Evolutionary conservation across 2,329 filamentous ascomycete species (phyloP).

Genomic region (Sclerotinia nivalis): DNA sequence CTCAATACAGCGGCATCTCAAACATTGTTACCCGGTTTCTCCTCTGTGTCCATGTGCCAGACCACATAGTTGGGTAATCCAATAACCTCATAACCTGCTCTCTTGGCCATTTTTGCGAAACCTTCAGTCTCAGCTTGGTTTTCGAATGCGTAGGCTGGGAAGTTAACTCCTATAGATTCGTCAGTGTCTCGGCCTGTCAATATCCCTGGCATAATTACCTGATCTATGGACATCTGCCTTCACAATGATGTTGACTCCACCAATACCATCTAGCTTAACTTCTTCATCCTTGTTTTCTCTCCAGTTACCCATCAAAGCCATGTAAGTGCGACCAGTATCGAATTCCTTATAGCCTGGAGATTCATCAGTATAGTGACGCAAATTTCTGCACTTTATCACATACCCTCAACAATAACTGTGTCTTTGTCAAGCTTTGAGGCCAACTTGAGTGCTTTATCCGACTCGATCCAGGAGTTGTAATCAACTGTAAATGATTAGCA

Average conservation of each 20-base stretch:
- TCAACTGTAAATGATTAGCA: slow-evolving; percentile 63
- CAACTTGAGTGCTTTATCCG: slow-evolving; percentile 77
- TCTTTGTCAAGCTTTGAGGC: slow-evolving; percentile 74
- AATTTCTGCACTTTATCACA: neutral
- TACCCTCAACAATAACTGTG: slow-evolving; percentile 84
- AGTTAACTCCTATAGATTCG: slow-evolving; percentile 76
- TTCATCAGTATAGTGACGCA: slow-evolving; percentile 26
- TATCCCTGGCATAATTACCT: slow-evolving; percentile 54
- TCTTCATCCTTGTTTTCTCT: slow-evolving; percentile 88
- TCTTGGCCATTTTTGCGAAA: slow-evolving; percentile 98
- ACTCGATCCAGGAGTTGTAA: slow-evolving; percentile 99
- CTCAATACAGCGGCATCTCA: slow-evolving; percentile 30
- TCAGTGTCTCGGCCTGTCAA: slow-evolving; percentile 33
- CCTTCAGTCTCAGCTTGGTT: slow-evolving; percentile 99
- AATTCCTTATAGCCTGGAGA: slow-evolving; percentile 82
- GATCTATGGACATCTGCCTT: slow-evolving; percentile 97
- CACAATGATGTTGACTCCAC: slow-evolving; percentile 94
- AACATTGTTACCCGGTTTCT: slow-evolving; percentile 76
- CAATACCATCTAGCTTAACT: slow-evolving; percentile 90
- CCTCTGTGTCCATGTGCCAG: slow-evolving; percentile 96
- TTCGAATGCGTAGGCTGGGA: slow-evolving; percentile 94
- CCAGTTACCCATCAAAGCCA: slow-evolving; percentile 92
- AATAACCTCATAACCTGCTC: slow-evolving; percentile 88
- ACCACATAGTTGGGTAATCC: slow-evolving; percentile 97
- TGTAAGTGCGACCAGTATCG: slow-evolving; percentile 84